Percentiles rank a stretch among this genome's conserved stretches.
Evolutionary conservation across 495 filamentous ascomycete genomes (phyloP).

Genomic region (Daldinia caldariorum): DNA sequence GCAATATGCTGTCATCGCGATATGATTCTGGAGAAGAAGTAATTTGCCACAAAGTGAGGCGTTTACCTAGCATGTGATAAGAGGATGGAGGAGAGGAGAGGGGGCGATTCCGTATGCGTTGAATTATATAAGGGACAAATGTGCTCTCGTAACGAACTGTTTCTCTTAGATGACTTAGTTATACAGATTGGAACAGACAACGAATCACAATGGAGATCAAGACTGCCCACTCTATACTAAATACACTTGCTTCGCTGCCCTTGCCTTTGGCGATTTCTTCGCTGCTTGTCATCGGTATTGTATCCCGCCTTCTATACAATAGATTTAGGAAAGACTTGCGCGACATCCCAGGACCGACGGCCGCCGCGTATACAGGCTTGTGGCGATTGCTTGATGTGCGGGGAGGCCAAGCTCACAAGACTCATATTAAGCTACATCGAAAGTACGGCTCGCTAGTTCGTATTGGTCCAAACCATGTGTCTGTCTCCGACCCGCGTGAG

Average conservation of each 20-base stretch:
- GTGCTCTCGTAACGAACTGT: background rate
- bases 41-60: background rate
- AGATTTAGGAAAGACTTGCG: background rate
- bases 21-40: background rate
- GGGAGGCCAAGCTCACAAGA: background rate
- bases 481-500: conserved; percentile 43
- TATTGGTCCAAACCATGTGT: conserved; percentile 50
- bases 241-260: background rate
- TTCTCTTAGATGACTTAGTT: background rate
- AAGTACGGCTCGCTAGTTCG: conserved; percentile 53
- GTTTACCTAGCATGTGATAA: background rate
- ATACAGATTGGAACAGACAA: background rate
- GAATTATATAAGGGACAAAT: background rate
- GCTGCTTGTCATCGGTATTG: background rate
- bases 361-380: background rate
- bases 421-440: conserved; percentile 46
- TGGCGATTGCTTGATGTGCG: background rate
- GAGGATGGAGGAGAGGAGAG: background rate
- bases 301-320: background rate
- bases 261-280: background rate
- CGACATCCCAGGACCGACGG: background rate
- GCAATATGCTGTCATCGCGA: background rate
- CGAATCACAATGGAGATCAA: background rate
- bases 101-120: background rate
- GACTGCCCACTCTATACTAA: background rate